These are phyloP conservation scores for Peltaster fructicola DNA, from an alignment of 2,329 filamentous ascomycete genomes.

Conservation along the genomic window DNA sequence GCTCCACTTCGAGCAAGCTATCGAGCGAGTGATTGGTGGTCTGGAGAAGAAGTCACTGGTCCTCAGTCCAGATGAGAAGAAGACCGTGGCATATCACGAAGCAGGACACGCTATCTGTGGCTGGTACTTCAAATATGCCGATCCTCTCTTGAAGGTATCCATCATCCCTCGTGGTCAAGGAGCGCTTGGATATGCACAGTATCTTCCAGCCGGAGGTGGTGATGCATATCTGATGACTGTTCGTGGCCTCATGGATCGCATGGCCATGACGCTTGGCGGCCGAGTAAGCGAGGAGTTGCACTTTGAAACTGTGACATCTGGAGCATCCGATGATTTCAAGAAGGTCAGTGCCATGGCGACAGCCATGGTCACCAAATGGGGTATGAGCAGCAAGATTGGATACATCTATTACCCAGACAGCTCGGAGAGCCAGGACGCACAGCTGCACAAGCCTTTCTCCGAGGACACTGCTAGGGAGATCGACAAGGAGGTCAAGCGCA, in stretches of 20 bases:
- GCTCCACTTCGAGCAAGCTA: constrained; percentile 89
- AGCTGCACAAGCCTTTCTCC: constrained; percentile 85
- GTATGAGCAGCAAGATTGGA: constrained; percentile 89
- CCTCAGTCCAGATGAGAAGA: constrained; percentile 83
- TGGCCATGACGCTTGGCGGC: constrained; percentile 97
- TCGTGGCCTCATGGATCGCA: constrained; percentile 93
- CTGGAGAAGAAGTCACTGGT: constrained; percentile 95
- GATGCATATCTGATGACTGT: constrained; percentile 94
- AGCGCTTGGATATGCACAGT: constrained; percentile 89
- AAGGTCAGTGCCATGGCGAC: constrained; percentile 95
- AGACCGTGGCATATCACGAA: constrained; percentile 92
- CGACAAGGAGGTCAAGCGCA: constrained; percentile 75
- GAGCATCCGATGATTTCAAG: constrained; percentile 92
- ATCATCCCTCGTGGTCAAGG: constrained; percentile 95
- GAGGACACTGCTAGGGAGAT: constrained; percentile 87
- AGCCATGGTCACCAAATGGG: constrained; percentile 98
- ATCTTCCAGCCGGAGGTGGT: constrained; percentile 73
- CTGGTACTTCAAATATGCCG: constrained; percentile 94
- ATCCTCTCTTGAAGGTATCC: constrained; percentile 91
- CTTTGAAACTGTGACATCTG: constrained; percentile 89
- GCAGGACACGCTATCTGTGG: constrained; percentile 96
- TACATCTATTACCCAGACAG: constrained; percentile 70
- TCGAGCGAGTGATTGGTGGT: constrained; percentile 90
- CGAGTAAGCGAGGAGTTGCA: constrained; percentile 92
- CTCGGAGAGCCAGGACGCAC: constrained; percentile 30